phyloP scores from a whole-genome alignment of 495 filamentous ascomycete species.

The Penicillium parvum region DNA sequence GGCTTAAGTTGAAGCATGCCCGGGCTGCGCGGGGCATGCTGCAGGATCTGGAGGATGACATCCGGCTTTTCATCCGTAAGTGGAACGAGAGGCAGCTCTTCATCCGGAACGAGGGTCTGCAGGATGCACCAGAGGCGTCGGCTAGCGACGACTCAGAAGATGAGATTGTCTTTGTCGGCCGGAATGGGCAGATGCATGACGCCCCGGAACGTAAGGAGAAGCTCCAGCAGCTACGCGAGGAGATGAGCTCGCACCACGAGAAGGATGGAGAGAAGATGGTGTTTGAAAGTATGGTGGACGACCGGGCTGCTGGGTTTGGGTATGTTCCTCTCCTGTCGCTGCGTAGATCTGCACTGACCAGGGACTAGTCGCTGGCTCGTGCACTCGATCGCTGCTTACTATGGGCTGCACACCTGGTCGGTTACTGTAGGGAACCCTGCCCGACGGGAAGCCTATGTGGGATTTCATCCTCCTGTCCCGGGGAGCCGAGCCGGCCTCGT shows the following conservation, averaged over 20 bases:
- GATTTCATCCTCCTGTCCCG: slow-evolving; percentile 48
- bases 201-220: slow-evolving; percentile 37
- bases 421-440: slow-evolving; percentile 71
- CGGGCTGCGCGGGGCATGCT: slow-evolving; percentile 65
- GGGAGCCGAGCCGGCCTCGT: slow-evolving; percentile 27
- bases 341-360: slow-evolving; percentile 6
- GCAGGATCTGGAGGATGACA: slow-evolving; percentile 60
- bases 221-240: slow-evolving; percentile 30
- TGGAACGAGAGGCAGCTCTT: slow-evolving; percentile 50
- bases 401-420: slow-evolving; percentile 82
- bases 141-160: slow-evolving; percentile 66
- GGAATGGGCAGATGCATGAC: slow-evolving; percentile 70
- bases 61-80: slow-evolving; percentile 55
- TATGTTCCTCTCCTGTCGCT: slow-evolving; percentile 39
- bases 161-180: slow-evolving; percentile 89
- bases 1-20: slow-evolving; percentile 62
- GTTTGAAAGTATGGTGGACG: slow-evolving; percentile 69
- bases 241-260: slow-evolving; percentile 42
- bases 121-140: slow-evolving; percentile 46
- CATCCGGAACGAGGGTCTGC: slow-evolving; percentile 41
- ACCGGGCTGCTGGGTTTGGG: slow-evolving; percentile 76
- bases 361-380: slow-evolving; percentile 78
- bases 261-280: slow-evolving; percentile 67
- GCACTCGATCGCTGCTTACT: slow-evolving; percentile 88
- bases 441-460: slow-evolving; percentile 85